Conservation (phyloP, 2,329 filamentous ascomycete genomes). For the Fusarium solani-melongenae region DNA sequence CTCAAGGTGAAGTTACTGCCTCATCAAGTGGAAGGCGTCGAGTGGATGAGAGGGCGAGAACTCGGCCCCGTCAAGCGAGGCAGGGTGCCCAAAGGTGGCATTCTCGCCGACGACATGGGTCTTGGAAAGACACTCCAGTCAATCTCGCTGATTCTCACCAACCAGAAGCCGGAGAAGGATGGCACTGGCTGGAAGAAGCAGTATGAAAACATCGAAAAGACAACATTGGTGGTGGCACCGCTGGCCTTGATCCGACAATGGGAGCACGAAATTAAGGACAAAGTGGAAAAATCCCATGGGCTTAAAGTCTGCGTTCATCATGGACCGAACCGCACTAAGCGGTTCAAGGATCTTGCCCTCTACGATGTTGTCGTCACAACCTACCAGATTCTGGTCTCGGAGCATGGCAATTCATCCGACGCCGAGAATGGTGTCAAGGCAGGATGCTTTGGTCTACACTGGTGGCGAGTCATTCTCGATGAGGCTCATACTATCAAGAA, state of each 20-base stretch:
- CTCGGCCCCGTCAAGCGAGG: constrained; percentile 86
- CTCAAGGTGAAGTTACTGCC: constrained; percentile 89
- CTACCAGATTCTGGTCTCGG: constrained; percentile 93
- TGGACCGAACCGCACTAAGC: constrained; percentile 85
- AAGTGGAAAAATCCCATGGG: constrained; percentile 75
- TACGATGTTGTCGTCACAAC: constrained; percentile 98
- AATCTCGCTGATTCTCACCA: constrained; percentile 86
- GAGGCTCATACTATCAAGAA: constrained; percentile 99
- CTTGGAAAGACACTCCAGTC: constrained; percentile 96
- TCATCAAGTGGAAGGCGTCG: constrained; percentile 92
- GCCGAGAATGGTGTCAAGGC: constrained; percentile 72
- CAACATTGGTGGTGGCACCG: constrained; percentile 91
- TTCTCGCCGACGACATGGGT: constrained; percentile 97
- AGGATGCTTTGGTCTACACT: constrained; percentile 90
- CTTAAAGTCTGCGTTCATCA: constrained; percentile 92
- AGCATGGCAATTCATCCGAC: constrained; percentile 78
- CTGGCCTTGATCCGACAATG: constrained; percentile 96
- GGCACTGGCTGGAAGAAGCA: constrained; percentile 73
- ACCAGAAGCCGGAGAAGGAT: constrained; percentile 73
- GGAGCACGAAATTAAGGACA: constrained; percentile 92
- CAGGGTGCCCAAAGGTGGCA: constrained; percentile 87
- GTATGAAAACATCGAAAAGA: constrained; percentile 76
- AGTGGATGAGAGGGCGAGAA: constrained; percentile 96
- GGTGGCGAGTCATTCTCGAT: constrained; percentile 95
- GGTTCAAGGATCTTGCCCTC: constrained; percentile 77